Evolutionary conservation across 768 basidiomycete species (phyloP).

Genomic region (Candolleomyces efflorescens): DNA sequence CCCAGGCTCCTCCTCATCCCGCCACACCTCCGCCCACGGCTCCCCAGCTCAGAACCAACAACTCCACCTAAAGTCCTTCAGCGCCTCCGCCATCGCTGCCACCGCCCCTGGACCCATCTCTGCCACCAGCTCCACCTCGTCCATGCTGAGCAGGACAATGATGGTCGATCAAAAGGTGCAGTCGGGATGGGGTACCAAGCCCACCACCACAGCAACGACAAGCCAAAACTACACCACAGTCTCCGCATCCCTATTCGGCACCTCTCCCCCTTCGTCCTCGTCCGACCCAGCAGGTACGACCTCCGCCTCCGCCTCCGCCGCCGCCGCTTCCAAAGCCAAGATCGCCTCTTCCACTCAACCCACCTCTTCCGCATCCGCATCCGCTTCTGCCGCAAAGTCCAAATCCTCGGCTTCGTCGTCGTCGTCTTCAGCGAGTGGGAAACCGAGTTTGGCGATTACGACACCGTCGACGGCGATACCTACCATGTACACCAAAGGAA

Average conservation of each 20-base stretch:
- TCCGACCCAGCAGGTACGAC: background rate
- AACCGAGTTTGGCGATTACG: background rate
- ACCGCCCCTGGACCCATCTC: conserved; percentile 3
- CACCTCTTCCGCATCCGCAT: background rate
- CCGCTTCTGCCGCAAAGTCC: background rate
- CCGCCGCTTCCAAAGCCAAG: background rate
- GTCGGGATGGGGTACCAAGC: background rate
- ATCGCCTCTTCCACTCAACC: background rate
- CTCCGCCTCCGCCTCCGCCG: background rate
- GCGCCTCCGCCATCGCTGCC: background rate
- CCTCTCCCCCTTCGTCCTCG: background rate
- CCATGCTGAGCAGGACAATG: conserved; percentile 5
- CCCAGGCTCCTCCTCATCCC: conserved; percentile 9
- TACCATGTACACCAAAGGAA: background rate
- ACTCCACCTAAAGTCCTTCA: conserved; percentile 9
- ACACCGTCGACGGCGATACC: background rate
- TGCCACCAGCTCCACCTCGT: background rate
- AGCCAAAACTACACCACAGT: background rate
- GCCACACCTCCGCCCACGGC: conserved; percentile 16
- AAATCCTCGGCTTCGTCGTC: background rate
- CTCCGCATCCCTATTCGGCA: background rate
- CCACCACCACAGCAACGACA: background rate
- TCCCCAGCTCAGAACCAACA: conserved; percentile 3
- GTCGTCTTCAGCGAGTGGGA: conserved; percentile 8
- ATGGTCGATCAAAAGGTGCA: background rate